These are phyloP conservation scores for Saccharomyces uvarum DNA, from an alignment of 1,139 yeast species.

Conservation along the genomic window DNA sequence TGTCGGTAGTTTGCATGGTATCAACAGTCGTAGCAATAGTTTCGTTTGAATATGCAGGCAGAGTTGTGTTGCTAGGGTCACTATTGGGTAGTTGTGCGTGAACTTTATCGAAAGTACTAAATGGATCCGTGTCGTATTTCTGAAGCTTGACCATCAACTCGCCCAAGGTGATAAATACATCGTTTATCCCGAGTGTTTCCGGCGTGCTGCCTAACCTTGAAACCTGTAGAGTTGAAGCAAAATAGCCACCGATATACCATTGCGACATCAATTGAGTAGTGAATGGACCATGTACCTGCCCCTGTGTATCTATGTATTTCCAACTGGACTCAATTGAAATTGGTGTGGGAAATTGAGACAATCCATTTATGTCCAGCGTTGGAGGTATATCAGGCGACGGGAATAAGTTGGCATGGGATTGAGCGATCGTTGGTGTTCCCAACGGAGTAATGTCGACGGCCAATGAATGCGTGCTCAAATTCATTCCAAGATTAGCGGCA, in stretches of 20 bases:
- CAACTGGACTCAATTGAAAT: constrained; percentile 29
- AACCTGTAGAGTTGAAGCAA: constrained; percentile 26
- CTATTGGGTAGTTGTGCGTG: not conserved
- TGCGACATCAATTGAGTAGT: constrained; percentile 26
- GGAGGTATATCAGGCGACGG: not conserved
- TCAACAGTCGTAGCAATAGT: not conserved
- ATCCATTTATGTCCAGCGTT: not conserved
- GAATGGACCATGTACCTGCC: constrained; percentile 32
- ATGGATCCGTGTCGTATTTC: constrained; percentile 23
- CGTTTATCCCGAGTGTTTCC: constrained; percentile 25
- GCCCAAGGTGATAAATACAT: constrained; percentile 21
- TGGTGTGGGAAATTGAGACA: not conserved
- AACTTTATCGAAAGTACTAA: constrained; percentile 20
- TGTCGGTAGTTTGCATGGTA: not conserved
- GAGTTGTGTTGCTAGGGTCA: not conserved
- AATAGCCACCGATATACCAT: constrained; percentile 29
- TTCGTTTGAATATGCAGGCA: not conserved
- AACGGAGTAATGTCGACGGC: not conserved
- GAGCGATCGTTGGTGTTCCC: not conserved
- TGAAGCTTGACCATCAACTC: constrained; percentile 23
- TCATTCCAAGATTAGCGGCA: not conserved
- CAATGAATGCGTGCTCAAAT: not conserved
- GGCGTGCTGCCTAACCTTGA: constrained; percentile 17
- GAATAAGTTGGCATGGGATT: not conserved
- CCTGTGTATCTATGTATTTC: constrained; percentile 30